Base-by-base conservation (phyloP, 2,329 filamentous ascomycete species). In the Ophiostoma novo-ulmi region DNA sequence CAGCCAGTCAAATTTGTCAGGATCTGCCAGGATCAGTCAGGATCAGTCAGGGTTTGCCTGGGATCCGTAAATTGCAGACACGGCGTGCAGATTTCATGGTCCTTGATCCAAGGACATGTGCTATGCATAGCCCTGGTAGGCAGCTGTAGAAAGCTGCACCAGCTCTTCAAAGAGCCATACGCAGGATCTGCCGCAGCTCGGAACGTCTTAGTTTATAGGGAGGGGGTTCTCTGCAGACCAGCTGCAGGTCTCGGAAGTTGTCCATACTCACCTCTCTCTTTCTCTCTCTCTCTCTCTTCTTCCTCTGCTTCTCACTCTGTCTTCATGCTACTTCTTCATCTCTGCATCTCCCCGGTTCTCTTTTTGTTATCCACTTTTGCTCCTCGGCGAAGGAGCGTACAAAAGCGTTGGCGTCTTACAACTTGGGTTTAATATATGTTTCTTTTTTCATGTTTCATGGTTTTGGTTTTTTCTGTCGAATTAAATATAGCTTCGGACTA, bases 351-450 rank as follows among this genome's bases (percentile, higher is more conserved):
- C 61, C 8, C 35, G 26, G 26, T 64, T 38, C 31, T 64, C 61
- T 64, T 64, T 36, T 64, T n/a, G 31, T 36, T 20, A 35, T 64
- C 61, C 26, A 36, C 35, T 64, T 41, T 39, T 17, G 38, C 65
- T 67, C n/a, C 38, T 67, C 52, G 52, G n/a, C 52, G 52, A 58
- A 26, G 52, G 52, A 58, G 52, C 52, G n/a, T 58, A 58, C 52
- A 58, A 58, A 58, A 58, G 20, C 52, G 52, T 22, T 58, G 52
- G 52, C 52, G 52, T 58, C 7, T 26, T 58, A 58, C 52, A 58
- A 14, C 22, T 14, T 31, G 52, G 52, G 52, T 58, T 26, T 58
- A 58, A 22, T 58, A 26, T 31, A 26, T 48, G 44, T 58, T 58
- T 58, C 11, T 8, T 58, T 5, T 14, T 58, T 13, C 11, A 58